Evolutionary conservation across 2,329 filamentous ascomycete species (phyloP), one percentile per base, ranked within the genome.

Genomic region (Claviceps quebecensis): DNA sequence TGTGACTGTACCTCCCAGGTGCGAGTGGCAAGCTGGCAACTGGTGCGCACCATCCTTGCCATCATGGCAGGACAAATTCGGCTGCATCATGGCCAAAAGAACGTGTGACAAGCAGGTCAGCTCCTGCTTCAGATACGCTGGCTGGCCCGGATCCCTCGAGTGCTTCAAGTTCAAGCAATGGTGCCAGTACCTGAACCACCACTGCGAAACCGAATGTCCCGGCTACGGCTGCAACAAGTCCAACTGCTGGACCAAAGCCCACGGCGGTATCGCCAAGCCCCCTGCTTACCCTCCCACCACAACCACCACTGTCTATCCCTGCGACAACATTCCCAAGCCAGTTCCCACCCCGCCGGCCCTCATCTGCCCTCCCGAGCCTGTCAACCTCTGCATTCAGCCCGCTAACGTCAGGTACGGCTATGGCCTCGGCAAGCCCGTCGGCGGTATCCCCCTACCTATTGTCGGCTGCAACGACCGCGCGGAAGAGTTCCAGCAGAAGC

Each of bases 331-430:
- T 3, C 59, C 61, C 45, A 57, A 59, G 26, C 56, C 61, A 34
- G 58, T 61, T 36, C 64, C 62, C 16, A 59, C 64, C 17, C 59
- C 63, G 3, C 57, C 63, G 7, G 57, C 60, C 2, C 60, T 65
- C 11, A 63, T 65, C 43, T 68, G 71, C 50, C 65, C 71, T 49
- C 72, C 75, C 2, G 63, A 70, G 37, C 70, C 73, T 1, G 75
- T 72, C 52, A 72, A 72, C 57, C 70, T 79, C 58, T 79, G 76
- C 70, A 65, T 61, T 38, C 74, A 78, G 63, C 72, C 76, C n/a
- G 63, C 66, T 49, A 74, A 67, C 65, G 75, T 77, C 57, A 74
- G 75, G 61, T 77, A 75, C 57, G 81, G 80, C 49, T 91, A 89
- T 60, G 80, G 78, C 1, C 81, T 83, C 1, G 78, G 83, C 38